phyloP scores from a whole-genome alignment of 2,329 filamentous ascomycete species.

The Aspergillus novoparasiticus region DNA sequence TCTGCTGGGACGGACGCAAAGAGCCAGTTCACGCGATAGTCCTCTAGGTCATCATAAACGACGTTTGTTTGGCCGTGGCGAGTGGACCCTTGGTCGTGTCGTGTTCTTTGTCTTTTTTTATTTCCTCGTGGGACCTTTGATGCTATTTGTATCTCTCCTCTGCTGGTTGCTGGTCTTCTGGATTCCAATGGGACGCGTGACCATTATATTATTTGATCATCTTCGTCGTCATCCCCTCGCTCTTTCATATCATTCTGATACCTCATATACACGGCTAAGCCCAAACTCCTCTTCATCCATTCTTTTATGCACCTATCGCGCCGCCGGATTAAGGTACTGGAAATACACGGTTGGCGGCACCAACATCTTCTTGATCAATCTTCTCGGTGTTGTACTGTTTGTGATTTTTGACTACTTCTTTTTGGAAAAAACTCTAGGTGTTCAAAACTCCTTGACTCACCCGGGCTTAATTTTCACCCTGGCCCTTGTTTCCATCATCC shows the following conservation, averaged over 20 bases:
- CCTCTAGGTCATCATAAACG: slow-evolving; percentile 65
- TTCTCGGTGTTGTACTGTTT: slow-evolving; percentile 90
- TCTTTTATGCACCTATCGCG: slow-evolving; percentile 93
- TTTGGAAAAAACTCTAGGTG: slow-evolving; percentile 66
- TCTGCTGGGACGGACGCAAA: slow-evolving; percentile 70
- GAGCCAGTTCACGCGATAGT: slow-evolving; percentile 50
- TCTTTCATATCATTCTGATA: slow-evolving; percentile 88
- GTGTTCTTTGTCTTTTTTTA: slow-evolving; percentile 98
- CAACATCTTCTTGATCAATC: slow-evolving; percentile 98
- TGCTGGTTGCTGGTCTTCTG: slow-evolving; percentile 98
- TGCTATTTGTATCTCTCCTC: slow-evolving; percentile 81
- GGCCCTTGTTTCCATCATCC: slow-evolving; percentile 88
- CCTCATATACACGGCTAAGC: slow-evolving; percentile 69
- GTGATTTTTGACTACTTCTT: slow-evolving; percentile 92
- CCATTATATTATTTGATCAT: slow-evolving; percentile 85
- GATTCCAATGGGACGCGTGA: slow-evolving; percentile 98
- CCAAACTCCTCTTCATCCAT: slow-evolving; percentile 80
- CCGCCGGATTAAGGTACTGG: slow-evolving; percentile 94
- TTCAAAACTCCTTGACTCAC: slow-evolving; percentile 75
- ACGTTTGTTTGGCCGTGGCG: slow-evolving; percentile 86
- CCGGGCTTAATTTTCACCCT: slow-evolving; percentile 84
- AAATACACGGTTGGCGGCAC: slow-evolving; percentile 99
- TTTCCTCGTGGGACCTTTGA: slow-evolving; percentile 80
- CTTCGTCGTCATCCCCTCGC: slow-evolving; percentile 89
- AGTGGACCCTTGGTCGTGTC: slow-evolving; percentile 93